Base-by-base conservation (phyloP, 139 green algal species). In the Coelastrella sp. region DNA sequence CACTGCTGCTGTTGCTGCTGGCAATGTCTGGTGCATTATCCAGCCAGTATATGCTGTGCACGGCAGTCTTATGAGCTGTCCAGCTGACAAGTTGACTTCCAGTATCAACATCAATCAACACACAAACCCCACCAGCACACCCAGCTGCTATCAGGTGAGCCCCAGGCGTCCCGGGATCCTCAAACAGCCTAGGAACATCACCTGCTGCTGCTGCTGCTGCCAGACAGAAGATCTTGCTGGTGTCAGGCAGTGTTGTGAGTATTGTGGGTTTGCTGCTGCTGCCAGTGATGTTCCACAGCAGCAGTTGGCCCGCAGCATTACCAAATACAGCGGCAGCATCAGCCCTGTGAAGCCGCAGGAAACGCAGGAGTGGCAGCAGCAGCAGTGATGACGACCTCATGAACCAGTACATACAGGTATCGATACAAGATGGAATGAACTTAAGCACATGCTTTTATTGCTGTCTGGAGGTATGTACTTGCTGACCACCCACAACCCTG, bases 221-320 rank as follows among this genome's bases (percentile, higher is more conserved):
- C 19, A 91, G 87, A 78, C 87, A 91, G 35, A 63, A 65, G 20
- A 91, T 57, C 78, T 87, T 91, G 61, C 78, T 73, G 63, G 20
- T 57, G 9, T 25, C 25, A 14, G 15, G 15, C 0, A 75, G n/a
- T 12, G 24, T 75, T 57, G 74, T 27, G n/a, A 90, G 75, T 22
- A 63, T 59, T 65, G 61, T 66, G 17, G 73, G 75, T 66, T 79
- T 78, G 17, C n/a, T 82, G n/a, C 56, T 79, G 49, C 70, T 58
- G 56, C 25, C 19, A 24, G 14, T 70, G 63, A 81, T 24, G 8
- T 7, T 17, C 78, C 87, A 91, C 56, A 78, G 78, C 87, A 91
- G 65, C 87, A 91, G 65, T 7, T n/a, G 61, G 6, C 87, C 87
- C 8, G 8, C 24, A n/a, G 65, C 59, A 35, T 91, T 78, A 24